Evolutionary conservation across 1,284 basidiomycete species (phyloP).

Genomic region (Boletellus sp.): DNA sequence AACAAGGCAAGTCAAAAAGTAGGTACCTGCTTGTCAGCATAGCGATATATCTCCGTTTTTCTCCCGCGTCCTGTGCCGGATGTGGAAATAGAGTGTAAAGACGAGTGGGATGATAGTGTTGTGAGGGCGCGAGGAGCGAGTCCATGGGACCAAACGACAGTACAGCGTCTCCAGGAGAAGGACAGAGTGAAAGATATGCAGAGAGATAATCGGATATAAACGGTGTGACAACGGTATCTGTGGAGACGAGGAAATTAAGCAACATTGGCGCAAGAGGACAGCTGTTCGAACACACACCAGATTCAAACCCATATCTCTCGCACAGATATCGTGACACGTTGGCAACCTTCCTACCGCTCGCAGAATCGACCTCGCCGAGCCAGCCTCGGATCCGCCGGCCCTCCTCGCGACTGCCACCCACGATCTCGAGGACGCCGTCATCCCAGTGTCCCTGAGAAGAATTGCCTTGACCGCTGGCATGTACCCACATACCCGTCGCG

Average conservation of each 20-base stretch:
- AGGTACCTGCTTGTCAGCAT: constrained; percentile 61
- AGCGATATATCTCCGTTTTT: constrained; percentile 68
- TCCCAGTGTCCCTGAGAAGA: constrained; percentile 64
- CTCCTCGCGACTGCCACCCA: constrained; percentile 70
- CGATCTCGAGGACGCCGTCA: constrained; percentile 68
- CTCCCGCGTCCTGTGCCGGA: constrained; percentile 69
- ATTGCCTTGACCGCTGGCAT: constrained; percentile 31
- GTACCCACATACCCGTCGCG: constrained; percentile 72
- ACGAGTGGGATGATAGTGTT: constrained; percentile 66
- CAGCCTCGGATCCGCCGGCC: constrained; percentile 64
- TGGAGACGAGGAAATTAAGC: not conserved
- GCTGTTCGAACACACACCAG: constrained; percentile 41
- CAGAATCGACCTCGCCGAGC: constrained; percentile 70
- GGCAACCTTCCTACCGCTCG: constrained; percentile 59
- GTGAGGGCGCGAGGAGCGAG: constrained; percentile 64
- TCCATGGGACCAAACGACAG: constrained; percentile 79
- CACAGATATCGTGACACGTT: constrained; percentile 69
- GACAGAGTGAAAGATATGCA: constrained; percentile 69
- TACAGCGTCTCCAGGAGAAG: constrained; percentile 65
- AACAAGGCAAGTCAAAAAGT: not conserved
- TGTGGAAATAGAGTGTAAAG: constrained; percentile 70
- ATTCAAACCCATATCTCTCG: constrained; percentile 75
- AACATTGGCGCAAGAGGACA: not conserved
- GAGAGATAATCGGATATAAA: constrained; percentile 75
- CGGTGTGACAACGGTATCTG: constrained; percentile 69